Conservation (phyloP, 2,329 filamentous ascomycete species). For the Periconia digitata region DNA sequence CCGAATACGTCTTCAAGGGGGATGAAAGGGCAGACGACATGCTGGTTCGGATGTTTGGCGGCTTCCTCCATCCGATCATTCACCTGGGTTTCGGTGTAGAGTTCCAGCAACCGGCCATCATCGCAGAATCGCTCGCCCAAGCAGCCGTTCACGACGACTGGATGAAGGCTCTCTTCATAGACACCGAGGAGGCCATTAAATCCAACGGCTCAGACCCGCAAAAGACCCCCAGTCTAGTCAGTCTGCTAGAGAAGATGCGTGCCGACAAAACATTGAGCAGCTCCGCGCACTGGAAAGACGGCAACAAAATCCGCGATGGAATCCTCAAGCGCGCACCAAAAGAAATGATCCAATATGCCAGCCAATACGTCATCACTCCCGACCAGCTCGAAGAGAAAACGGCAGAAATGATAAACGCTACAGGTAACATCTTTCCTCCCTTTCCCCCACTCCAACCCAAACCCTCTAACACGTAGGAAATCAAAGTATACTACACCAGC, state of each 20-base stretch:
- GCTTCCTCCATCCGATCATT: conserved; percentile 77
- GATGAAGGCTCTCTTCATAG: conserved; percentile 57
- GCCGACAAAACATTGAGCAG: conserved; percentile 58
- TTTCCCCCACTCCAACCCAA: background rate
- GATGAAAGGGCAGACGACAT: conserved; percentile 68
- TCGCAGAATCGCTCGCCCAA: conserved; percentile 80
- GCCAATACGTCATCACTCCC: conserved; percentile 54
- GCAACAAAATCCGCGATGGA: conserved; percentile 69
- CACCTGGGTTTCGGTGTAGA: conserved; percentile 85
- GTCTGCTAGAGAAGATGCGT: conserved; percentile 64
- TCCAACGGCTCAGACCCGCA: conserved; percentile 18
- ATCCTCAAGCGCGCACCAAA: conserved; percentile 64
- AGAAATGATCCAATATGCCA: conserved; percentile 64
- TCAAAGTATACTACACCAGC: conserved; percentile 55
- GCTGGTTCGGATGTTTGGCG: conserved; percentile 67
- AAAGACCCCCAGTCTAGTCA: conserved; percentile 49
- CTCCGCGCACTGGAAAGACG: conserved; percentile 56
- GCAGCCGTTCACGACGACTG: conserved; percentile 67
- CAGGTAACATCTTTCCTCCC: conserved; percentile 41
- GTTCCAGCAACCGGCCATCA: conserved; percentile 76
- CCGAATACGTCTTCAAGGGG: conserved; percentile 69
- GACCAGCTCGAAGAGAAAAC: conserved; percentile 60
- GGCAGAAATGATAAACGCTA: conserved; percentile 70
- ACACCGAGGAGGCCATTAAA: conserved; percentile 53
- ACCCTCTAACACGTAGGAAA: background rate